phyloP scores from a whole-genome alignment of 2,329 filamentous ascomycete species.

The Fusarium illudens region DNA sequence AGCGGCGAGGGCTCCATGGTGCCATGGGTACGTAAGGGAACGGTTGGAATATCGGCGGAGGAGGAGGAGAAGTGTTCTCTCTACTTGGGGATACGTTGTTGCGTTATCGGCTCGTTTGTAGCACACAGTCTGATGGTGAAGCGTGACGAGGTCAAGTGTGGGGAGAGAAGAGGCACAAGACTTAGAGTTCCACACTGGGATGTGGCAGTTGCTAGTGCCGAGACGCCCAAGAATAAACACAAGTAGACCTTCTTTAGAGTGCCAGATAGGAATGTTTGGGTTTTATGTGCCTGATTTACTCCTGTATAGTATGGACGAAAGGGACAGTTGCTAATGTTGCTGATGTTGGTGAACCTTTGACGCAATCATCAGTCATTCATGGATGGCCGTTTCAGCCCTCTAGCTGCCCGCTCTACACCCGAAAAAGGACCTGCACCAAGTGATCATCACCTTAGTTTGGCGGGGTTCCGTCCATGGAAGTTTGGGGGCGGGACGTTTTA shows the following conservation, averaged over 20 bases:
- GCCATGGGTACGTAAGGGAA: constrained; percentile 17
- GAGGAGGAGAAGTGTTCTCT: not conserved
- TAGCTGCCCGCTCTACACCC: not conserved
- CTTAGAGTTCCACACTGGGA: not conserved
- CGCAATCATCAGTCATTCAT: constrained; percentile 9
- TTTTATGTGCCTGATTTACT: not conserved
- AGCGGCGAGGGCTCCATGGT: constrained; percentile 52
- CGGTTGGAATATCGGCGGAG: not conserved
- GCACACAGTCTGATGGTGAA: constrained; percentile 7
- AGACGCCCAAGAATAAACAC: not conserved
- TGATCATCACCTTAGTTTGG: constrained; percentile 22
- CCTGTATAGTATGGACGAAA: no score
- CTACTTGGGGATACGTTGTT: not conserved
- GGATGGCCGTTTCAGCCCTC: not conserved
- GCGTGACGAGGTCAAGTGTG: constrained; percentile 36
- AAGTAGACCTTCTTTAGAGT: not conserved
- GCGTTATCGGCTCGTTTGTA: not conserved
- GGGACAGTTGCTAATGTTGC: not conserved
- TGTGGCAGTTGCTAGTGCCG: not conserved
- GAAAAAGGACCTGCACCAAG: not conserved
- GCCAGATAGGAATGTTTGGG: not conserved
- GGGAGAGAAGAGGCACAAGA: constrained; percentile 24
- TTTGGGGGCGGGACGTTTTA: constrained; percentile 19
- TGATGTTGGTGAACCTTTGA: not conserved
- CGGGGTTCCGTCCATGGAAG: constrained; percentile 13